phyloP scores from a whole-genome alignment of 192 early-diverging fungal species.

The Spinellus fusiger region DNA sequence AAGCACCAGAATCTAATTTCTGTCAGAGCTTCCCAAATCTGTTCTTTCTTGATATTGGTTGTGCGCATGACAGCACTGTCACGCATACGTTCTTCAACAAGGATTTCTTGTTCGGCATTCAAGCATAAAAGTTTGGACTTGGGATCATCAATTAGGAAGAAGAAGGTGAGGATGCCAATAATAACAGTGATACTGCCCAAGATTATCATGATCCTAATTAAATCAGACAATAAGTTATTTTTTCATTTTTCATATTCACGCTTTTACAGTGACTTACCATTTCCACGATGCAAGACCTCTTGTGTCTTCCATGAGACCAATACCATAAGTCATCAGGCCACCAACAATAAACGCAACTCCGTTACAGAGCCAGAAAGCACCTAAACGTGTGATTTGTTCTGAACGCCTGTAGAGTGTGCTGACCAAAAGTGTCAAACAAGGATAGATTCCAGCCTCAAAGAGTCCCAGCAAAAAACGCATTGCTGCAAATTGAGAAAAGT shows the following conservation, averaged over 20 bases:
- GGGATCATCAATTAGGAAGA: constrained; percentile 29
- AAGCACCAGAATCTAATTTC: constrained; percentile 22
- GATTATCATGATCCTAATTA: constrained; percentile 28
- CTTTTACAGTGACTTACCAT: constrained; percentile 12
- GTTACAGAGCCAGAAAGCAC: constrained; percentile 26
- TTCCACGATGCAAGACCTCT: constrained; percentile 9
- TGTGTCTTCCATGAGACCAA: constrained; percentile 11
- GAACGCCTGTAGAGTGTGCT: constrained; percentile 24
- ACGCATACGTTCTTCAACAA: constrained; percentile 22
- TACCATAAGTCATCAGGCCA: constrained; percentile 23
- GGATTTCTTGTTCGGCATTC: constrained; percentile 21
- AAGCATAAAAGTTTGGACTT: constrained; percentile 12
- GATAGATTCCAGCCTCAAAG: constrained; percentile 26
- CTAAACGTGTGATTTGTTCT: constrained; percentile 17
- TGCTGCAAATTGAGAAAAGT: constrained; percentile 23
- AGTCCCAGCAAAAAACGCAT: constrained; percentile 27
- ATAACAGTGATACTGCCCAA: constrained; percentile 9
- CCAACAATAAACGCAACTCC: constrained; percentile 14
- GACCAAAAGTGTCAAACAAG: constrained; percentile 17
- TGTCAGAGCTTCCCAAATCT: constrained; percentile 18
- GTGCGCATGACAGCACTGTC: constrained; percentile 25
- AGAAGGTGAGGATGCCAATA: constrained; percentile 18
- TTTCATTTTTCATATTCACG: too few relatives aligned
- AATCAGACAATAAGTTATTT: background rate
- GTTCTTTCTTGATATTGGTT: constrained; percentile 10